Base-by-base conservation (phyloP, 495 filamentous ascomycete genomes). In the Friedmanniomyces endolithicus region DNA sequence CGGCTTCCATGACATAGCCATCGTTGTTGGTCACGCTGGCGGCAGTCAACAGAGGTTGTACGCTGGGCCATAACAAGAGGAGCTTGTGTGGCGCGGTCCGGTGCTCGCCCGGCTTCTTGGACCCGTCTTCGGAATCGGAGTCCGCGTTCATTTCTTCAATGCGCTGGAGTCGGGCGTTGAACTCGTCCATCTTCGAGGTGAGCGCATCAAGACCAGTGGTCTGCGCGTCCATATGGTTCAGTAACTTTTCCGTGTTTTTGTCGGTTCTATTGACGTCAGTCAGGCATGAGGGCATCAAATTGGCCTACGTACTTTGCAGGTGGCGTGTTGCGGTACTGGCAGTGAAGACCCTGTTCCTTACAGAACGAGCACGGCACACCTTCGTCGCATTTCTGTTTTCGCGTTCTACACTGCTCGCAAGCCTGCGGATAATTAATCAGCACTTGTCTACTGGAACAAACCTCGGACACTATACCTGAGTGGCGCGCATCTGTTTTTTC, bases 71-170 rank as follows among this genome's bases (percentile, higher is more conserved):
- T 48, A 79, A 75, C n/a, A 89, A 22, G 1, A 64, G 41, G 14
- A 94, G 69, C 50, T 85, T 78, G 37, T 88, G 85, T 0, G 88
- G 87, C 24, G 85, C 79, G 0, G 87, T 94, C 1, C 85, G 87
- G 63, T 95, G 88, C 35, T 88, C 84, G 40, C 46, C 58, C 76
- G 48, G 45, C 78, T 75, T 53, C 40, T 53, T 39, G 22, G 3
- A 45, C 19, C 33, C n/a, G n/a, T 48, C 35, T 33, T 40, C 25
- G 11, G 20, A n/a, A n/a, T n/a, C 41, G 11, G 44, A 14, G 35
- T 48, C 50, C 23, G 23, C 20, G 20, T 47, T 49, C 49, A 22
- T 25, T 46, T 45, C 37, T 33, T 57, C 54, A 2, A 57, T 14
- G 11, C 45, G 43, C 16, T 33, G 45, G 2, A 60, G 1, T n/a